Percentiles rank a stretch among this genome's conserved stretches.
These are phyloP conservation scores for Monilinia laxa DNA, from an alignment of 2,329 filamentous ascomycete species.

Conservation along the genomic window DNA sequence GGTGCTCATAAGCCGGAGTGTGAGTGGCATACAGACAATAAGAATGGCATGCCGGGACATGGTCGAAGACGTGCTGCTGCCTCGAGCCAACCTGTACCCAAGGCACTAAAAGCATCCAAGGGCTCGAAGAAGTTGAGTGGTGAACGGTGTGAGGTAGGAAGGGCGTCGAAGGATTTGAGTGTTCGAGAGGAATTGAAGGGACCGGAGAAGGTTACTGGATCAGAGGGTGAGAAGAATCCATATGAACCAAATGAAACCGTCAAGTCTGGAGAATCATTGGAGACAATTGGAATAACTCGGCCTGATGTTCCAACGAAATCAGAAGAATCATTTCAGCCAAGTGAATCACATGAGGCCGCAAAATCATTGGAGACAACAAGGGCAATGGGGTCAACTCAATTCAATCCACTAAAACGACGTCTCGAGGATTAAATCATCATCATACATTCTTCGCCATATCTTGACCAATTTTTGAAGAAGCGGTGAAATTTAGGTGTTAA, in stretches of 20 bases:
- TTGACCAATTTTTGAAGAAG: too few species aligned
- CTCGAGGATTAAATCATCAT: not conserved
- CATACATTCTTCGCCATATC: not conserved
- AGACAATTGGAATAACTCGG: too few species aligned
- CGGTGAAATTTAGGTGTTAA: not conserved
- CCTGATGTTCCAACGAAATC: not conserved
- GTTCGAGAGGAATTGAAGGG: not conserved
- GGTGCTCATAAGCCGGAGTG: not conserved
- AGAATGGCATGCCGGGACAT: constrained; percentile 1
- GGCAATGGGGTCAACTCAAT: not conserved
- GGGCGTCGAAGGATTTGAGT: not conserved
- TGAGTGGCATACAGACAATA: not conserved
- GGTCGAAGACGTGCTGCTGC: not conserved
- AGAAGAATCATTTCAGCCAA: not conserved
- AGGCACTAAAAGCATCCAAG: not conserved
- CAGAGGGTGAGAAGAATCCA: not conserved
- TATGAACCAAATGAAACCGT: not conserved
- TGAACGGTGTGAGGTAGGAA: not conserved
- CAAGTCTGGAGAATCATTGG: not conserved
- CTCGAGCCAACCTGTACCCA: not conserved
- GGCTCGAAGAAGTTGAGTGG: not conserved
- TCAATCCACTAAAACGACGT: not conserved
- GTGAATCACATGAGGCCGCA: too few species aligned
- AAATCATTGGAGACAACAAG: not conserved
- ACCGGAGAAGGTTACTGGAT: not conserved